Base-by-base conservation (phyloP, 345 rosid species). In the Psidium guajava region DNA sequence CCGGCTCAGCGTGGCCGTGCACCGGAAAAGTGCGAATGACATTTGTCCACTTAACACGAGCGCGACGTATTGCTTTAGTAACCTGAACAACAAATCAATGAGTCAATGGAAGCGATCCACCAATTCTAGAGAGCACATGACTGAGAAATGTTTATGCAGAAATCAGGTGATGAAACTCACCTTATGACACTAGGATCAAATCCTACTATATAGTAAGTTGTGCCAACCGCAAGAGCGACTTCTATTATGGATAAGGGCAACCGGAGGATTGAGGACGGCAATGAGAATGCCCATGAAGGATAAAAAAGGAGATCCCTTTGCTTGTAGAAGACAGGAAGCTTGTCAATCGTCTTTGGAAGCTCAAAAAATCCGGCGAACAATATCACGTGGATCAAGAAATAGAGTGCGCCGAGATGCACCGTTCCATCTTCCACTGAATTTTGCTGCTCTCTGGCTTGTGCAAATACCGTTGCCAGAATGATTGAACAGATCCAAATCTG, bases 21-120 rank as follows among this genome's bases (percentile, higher is more conserved):
- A 91, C 21, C 93, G 90, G 61, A 91, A 93, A 56, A 91, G 83
- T 49, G 87, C 88, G 81, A 85, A 89, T 24, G 92, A 89, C 92
- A 86, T 88, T 87, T 90, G 93, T 82, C 90, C 91, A 24, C 82
- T 85, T 61, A 89, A 49, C 58, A 88, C 47, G 22, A 91, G 91
- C 44, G 77, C 77, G 12, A 69, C 32, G 82, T 85, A 91, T 69
- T 91, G 93, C 87, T 77, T 91, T 24, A 90, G 83, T 25, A 85
- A 16, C 90, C 94, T 92, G 89, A 59, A 88, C 40, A 44, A 24
- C 74, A 8, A 47, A 82, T 21, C 59, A 59, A 75, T 8, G 0
- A 36, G 73, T 85, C 47, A 74, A 52, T 11, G 42, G 49, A 32
- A 56, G 58, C n/a, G 50, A 44, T 53, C 58, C 52, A 28, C 47